Conservation (phyloP, 805 yeast genomes). For the Yamadazyma laniorum region DNA sequence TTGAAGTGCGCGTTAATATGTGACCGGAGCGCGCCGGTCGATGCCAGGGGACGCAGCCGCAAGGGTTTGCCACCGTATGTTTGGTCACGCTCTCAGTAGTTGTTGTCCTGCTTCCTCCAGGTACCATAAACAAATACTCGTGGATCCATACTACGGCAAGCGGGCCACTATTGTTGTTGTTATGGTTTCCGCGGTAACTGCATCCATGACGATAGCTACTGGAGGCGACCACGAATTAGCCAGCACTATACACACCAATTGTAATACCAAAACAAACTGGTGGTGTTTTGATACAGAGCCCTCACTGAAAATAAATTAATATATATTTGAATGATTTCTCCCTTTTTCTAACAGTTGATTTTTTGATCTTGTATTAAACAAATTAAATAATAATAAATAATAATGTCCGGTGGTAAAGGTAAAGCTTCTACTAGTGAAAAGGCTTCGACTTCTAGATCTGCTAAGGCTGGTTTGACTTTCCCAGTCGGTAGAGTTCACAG, state of each 20-base stretch:
- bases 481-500: slow-evolving; percentile 99
- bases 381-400: slow-evolving; percentile 22
- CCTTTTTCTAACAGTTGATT: slow-evolving; percentile 4
- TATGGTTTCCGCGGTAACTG: background rate
- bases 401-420: slow-evolving; percentile 85
- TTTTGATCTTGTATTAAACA: slow-evolving; percentile 1
- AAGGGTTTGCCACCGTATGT: no score
- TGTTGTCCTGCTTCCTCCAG: no score
- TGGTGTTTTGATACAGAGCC: background rate
- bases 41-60: no score
- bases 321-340: slow-evolving; percentile 6
- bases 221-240: background rate
- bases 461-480: slow-evolving; percentile 98
- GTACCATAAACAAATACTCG: no score
- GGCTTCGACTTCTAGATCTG: slow-evolving; percentile 96
- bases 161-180: background rate
- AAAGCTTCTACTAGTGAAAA: slow-evolving; percentile 94
- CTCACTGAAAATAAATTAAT: slow-evolving; percentile 3
- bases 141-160: no score
- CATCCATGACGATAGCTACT: no score
- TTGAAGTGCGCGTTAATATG: background rate
- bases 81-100: no score
- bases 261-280: no score
- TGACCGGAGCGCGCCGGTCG: no score
- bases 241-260: no score